Percentiles rank a stretch among this genome's conserved stretches.
phyloP scores from a whole-genome alignment of 1,139 yeast species.

The Hansenula anomala region DNA sequence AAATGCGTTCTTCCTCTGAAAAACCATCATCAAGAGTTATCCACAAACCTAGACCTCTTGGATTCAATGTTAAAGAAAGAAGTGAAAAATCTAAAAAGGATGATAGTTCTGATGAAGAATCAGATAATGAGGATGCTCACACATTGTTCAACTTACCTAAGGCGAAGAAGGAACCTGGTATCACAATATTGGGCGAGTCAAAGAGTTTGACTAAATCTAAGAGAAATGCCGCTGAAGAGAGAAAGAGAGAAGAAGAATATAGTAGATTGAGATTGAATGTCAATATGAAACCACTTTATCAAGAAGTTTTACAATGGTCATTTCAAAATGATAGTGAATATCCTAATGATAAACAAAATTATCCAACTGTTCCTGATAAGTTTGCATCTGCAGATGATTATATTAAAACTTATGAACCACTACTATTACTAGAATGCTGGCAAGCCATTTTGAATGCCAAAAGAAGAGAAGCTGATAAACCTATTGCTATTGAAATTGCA shows the following conservation, averaged over 20 bases:
- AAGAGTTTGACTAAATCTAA: slow-evolving; percentile 19
- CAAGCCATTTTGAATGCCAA: slow-evolving; percentile 78
- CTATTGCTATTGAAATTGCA: slow-evolving; percentile 69
- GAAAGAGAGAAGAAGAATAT: slow-evolving; percentile 65
- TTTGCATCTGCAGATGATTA: slow-evolving; percentile 63
- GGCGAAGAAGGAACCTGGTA: slow-evolving; percentile 15
- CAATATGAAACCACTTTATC: slow-evolving; percentile 71
- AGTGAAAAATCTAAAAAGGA: slow-evolving; percentile 16
- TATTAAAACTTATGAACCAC: slow-evolving; percentile 65
- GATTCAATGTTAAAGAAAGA: slow-evolving; percentile 48
- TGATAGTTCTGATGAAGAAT: slow-evolving; percentile 30
- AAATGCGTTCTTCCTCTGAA: slow-evolving; percentile 29
- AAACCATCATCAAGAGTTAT: slow-evolving; percentile 26
- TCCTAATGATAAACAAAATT: slow-evolving; percentile 46
- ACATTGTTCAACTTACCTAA: slow-evolving; percentile 26
- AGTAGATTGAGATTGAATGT: slow-evolving; percentile 81
- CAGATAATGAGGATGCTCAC: slow-evolving; percentile 28
- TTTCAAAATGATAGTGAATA: slow-evolving; percentile 51
- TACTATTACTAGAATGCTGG: slow-evolving; percentile 89
- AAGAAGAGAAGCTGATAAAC: slow-evolving; percentile 54
- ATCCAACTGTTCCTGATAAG: slow-evolving; percentile 33
- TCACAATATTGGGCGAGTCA: slow-evolving; percentile 28
- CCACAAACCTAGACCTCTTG: slow-evolving; percentile 77
- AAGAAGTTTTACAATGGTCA: slow-evolving; percentile 71
- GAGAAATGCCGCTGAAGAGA: slow-evolving; percentile 26